Percentiles rank a stretch among this genome's conserved stretches.
These are phyloP conservation scores for Colletotrichum agaves DNA, from an alignment of 2,329 filamentous ascomycete species.

Conservation along the genomic window DNA sequence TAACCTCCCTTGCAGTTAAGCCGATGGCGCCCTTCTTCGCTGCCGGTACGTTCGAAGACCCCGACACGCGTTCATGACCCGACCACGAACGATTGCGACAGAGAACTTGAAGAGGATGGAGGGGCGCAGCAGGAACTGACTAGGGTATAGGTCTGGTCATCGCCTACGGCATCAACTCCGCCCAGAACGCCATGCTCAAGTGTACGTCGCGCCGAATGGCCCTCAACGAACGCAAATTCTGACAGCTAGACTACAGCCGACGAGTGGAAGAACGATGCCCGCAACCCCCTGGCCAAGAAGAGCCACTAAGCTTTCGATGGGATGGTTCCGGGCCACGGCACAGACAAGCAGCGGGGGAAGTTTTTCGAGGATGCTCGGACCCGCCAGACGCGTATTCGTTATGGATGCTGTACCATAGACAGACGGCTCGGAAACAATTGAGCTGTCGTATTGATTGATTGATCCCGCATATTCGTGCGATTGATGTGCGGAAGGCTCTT, in stretches of 20 bases:
- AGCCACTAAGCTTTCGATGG: constrained; percentile 54
- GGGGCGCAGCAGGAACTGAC: constrained; percentile 9
- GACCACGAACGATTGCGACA: neutral
- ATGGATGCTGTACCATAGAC: constrained; percentile 39
- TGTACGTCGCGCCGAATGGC: constrained; percentile 63
- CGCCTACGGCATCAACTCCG: constrained; percentile 90
- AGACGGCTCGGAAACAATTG: constrained; percentile 34
- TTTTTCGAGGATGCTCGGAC: constrained; percentile 2
- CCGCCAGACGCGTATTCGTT: constrained; percentile 23
- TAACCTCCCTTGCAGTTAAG: constrained; percentile 69
- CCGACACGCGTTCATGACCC: neutral
- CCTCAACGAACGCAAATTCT: constrained; percentile 37
- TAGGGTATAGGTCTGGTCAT: constrained; percentile 76
- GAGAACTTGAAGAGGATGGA: neutral
- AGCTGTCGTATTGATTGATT: constrained; percentile 28
- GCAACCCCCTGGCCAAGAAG: constrained; percentile 75
- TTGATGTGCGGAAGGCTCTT: neutral
- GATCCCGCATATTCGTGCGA: neutral
- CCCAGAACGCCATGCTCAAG: constrained; percentile 79
- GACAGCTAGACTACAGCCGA: constrained; percentile 68
- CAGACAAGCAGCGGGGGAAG: constrained; percentile 19
- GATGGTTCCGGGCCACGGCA: constrained; percentile 31
- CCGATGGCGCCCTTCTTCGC: constrained; percentile 94
- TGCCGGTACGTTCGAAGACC: constrained; percentile 76
- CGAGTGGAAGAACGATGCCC: constrained; percentile 97